These are phyloP conservation scores for Cryphonectria naterciae DNA, from an alignment of 2,329 filamentous ascomycete species.

Conservation along the genomic window DNA sequence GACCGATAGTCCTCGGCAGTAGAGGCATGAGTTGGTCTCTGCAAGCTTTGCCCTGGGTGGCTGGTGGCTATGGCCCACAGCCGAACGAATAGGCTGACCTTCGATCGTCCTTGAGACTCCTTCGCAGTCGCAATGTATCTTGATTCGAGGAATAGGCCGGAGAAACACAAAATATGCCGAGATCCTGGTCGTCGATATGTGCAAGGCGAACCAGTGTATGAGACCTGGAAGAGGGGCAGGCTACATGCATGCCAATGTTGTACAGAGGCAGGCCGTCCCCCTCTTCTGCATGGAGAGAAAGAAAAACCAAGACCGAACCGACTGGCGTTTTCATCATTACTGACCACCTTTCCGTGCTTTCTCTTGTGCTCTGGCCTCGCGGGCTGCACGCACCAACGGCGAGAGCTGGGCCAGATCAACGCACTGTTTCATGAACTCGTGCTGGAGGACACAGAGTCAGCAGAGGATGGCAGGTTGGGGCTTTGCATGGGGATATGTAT, in stretches of 20 bases:
- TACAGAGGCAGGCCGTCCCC: conserved; percentile 20
- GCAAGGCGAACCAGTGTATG: conserved; percentile 27
- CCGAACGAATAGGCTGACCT: neutral
- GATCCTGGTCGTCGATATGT: conserved; percentile 23
- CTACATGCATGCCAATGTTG: conserved; percentile 20
- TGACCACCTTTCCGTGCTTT: conserved; percentile 69
- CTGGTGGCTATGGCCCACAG: neutral
- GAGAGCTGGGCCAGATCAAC: conserved; percentile 77
- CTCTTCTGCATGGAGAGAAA: conserved; percentile 7
- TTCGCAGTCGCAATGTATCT: conserved; percentile 9
- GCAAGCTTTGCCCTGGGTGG: neutral
- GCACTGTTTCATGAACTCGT: conserved; percentile 79
- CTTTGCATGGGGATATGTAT: conserved; percentile 25
- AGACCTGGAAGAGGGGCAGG: conserved; percentile 15
- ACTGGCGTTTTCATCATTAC: conserved; percentile 21
- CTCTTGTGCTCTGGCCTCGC: conserved; percentile 84
- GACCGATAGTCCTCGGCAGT: neutral
- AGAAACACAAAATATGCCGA: conserved; percentile 14
- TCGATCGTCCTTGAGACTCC: neutral
- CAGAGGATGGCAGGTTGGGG: conserved; percentile 38
- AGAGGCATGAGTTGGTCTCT: neutral
- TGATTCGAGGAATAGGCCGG: conserved; percentile 16
- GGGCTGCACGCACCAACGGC: conserved; percentile 83
- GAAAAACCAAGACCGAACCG: conserved; percentile 7
- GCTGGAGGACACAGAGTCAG: conserved; percentile 49